Base-by-base conservation (phyloP, 1,284 basidiomycete genomes). In the Taiwanofungus camphoratus region DNA sequence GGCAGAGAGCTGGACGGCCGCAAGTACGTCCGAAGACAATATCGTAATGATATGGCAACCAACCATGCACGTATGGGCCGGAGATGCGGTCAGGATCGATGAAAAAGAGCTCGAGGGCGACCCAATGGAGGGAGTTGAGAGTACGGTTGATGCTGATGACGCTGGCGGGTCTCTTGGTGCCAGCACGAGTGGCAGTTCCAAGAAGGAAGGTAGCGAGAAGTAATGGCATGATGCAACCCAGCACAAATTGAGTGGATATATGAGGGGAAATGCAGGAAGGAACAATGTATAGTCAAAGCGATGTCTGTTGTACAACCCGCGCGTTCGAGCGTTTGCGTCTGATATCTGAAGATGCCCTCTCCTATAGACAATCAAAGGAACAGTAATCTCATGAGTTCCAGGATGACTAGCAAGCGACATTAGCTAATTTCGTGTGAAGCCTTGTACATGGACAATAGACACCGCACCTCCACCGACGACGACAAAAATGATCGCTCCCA, bases 31-130 rank as follows among this genome's bases (percentile, higher is more conserved):
- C 0, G 90, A 92, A 60, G 90, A 92, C 59, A 92, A 92, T 50
- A 76, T 92, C 26, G 73, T 87, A 29, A 90, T 90, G 84, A 76
- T 91, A 4, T 92, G 89, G 89, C 85, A 88, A 56, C 89, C 90
- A 9, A 89, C 86, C 12, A 86, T 86, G 74, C 82, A 86, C 4
- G 79, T 92, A 24, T 91, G 87, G 86, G 87, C 87, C 1, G 84
- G 84, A 5, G 87, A 90, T 46, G 84, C 83, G 50, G 76, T 88
- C 40, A 83, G 77, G 57, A 71, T 89, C 31, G 82, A 88, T 44
- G 82, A 83, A 53, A 79, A 77, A 54, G 87, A 90, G 58, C 68
- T 92, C 39, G 87, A 92, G 61, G 69, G 64, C 5, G 82, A 86
- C 48, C 71, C 73, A 2, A 88, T 88, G 85, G 79, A 87, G 55